phyloP scores from a whole-genome alignment of 208 protist genomes.

The Spironucleus salmonicida region DNA sequence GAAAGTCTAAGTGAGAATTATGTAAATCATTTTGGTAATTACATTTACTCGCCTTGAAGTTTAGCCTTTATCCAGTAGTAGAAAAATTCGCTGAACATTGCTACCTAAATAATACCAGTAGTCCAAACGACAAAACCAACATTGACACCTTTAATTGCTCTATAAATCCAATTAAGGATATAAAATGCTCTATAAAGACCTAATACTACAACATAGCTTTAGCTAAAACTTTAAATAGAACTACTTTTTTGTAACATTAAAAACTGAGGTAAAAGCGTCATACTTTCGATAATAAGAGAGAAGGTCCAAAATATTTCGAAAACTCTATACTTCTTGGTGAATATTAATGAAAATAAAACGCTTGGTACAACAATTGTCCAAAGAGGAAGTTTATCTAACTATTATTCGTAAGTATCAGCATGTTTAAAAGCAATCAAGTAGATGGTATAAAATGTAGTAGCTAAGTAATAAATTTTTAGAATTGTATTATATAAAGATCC shows the following conservation, averaged over 20 bases:
- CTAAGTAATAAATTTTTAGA: conserved; percentile 27
- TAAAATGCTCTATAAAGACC: conserved; percentile 24
- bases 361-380: conserved; percentile 2
- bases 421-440: conserved; percentile 20
- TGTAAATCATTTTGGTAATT: conserved; percentile 7
- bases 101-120: conserved; percentile 14
- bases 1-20: no score
- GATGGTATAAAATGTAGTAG: conserved; percentile 16
- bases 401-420: background rate
- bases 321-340: background rate
- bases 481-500: conserved; percentile 7
- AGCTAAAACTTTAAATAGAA: conserved; percentile 16
- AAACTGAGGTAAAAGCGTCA: conserved; percentile 20
- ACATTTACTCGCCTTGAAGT: background rate
- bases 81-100: conserved; percentile 10
- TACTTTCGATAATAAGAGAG: conserved; percentile 17
- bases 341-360: background rate
- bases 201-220: conserved; percentile 19
- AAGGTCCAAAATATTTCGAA: conserved; percentile 27
- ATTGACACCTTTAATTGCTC: background rate
- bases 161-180: conserved; percentile 25
- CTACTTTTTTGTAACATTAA: background rate
- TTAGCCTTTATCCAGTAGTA: conserved; percentile 25
- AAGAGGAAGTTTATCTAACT: conserved; percentile 14
- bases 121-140: conserved; percentile 3